Base-by-base conservation (phyloP, 176 grass and related monocot species). In the Hordeum marinum region DNA sequence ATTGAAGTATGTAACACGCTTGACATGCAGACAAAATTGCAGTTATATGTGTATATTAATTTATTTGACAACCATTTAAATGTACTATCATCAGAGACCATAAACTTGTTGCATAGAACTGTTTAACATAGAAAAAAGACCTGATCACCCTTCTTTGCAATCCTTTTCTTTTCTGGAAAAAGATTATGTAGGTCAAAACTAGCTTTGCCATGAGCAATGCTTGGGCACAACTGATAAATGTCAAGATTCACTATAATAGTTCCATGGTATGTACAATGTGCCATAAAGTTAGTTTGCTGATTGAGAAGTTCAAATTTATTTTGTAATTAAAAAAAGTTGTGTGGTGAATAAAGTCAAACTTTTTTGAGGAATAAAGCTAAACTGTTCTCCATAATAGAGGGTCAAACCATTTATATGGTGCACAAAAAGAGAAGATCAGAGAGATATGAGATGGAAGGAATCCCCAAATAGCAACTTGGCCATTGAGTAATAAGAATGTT, bases 311-410 rank as follows among this genome's bases (percentile, higher is more conserved):
- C 3, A 20, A 55, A 55, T 55, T 55, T 55, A 55, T 21, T 57
- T 21, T 57, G 54, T 21, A 1, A 57, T 9, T 86, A 73, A 82
- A 82, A 26, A 0, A 20, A 41, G 41, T 70, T 76, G 63, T 76
- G 29, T 45, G 18, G 55, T 41, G 24, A 41, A 57, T 15, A 84
- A 89, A 75, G 76, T 80, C 82, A 85, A 80, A 39, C n/a, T 77
- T 70, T 40, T 40, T 70, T 70, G 31, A 67, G 50, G 26, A 59
- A 70, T 15, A 86, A 86, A 81, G 59, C 73, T 72, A 76, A 85
- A 48, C 37, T 69, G 17, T 37, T 25, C 34, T 78, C 54, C 26
- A 81, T 27, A 50, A 46, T 31, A 83, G 29, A 79, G 50, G 65
- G 81, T 65, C 87, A 88, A 84, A 79, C 45, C 50, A 72, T 54